These are phyloP conservation scores for Plasmodium gallinaceum DNA, from an alignment of 169 alveolate species.

Conservation along the genomic window DNA sequence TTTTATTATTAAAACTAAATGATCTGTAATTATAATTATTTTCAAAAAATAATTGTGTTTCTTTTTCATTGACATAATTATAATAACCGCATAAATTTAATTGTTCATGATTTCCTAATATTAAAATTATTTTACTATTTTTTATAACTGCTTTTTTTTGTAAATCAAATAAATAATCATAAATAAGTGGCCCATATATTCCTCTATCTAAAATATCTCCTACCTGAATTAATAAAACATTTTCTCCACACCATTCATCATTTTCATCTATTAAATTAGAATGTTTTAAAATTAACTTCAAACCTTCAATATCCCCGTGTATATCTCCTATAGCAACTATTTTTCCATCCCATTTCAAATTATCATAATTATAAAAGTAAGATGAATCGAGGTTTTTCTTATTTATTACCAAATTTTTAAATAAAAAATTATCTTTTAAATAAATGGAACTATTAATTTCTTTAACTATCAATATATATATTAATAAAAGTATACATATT, in stretches of 20 bases:
- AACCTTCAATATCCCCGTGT: slow-evolving; percentile 80
- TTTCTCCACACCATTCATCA: slow-evolving; percentile 79
- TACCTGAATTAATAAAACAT: slow-evolving; percentile 43
- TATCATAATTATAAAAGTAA: slow-evolving; percentile 41
- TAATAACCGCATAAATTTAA: slow-evolving; percentile 48
- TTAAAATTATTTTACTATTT: slow-evolving; percentile 42
- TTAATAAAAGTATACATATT: background rate
- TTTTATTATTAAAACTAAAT: slow-evolving; percentile 9
- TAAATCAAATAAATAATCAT: slow-evolving; percentile 44
- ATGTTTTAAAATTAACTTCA: slow-evolving; percentile 72
- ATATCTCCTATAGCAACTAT: slow-evolving; percentile 82
- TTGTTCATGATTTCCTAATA: slow-evolving; percentile 69
- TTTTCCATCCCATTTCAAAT: slow-evolving; percentile 79
- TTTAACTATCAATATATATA: background rate
- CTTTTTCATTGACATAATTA: slow-evolving; percentile 50
- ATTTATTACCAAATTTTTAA: slow-evolving; percentile 33
- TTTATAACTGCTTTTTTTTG: slow-evolving; percentile 57
- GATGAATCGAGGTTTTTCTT: slow-evolving; percentile 26
- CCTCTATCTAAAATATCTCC: slow-evolving; percentile 70
- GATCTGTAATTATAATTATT: slow-evolving; percentile 29
- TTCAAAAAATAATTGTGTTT: slow-evolving; percentile 37
- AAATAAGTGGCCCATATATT: slow-evolving; percentile 47
- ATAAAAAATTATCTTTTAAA: slow-evolving; percentile 21
- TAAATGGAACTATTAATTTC: background rate
- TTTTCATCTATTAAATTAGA: slow-evolving; percentile 76